Evolutionary conservation across 345 rosid genomes (phyloP).

Genomic region (Camelina neglecta): DNA sequence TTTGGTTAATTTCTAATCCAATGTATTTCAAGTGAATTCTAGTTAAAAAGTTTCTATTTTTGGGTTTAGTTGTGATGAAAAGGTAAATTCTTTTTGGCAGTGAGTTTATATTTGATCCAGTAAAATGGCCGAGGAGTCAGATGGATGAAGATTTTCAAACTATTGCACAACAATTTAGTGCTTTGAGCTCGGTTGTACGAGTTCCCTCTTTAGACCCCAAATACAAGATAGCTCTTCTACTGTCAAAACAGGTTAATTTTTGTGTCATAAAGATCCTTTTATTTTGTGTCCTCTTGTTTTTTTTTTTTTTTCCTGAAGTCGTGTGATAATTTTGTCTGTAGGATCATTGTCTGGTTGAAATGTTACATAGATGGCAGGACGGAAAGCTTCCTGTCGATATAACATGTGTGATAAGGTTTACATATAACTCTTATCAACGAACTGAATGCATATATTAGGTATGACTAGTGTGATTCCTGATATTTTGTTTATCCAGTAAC

Average conservation of each 20-base stretch:
- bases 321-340: conserved; percentile 45
- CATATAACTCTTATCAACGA: not conserved
- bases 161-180: conserved; percentile 61
- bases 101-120: conserved; percentile 71
- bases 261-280: not conserved
- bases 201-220: conserved; percentile 86
- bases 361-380: conserved; percentile 89
- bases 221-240: conserved; percentile 77
- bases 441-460: not conserved
- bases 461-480: conserved; percentile 32
- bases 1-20: not conserved
- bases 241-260: conserved; percentile 72
- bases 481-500: conserved; percentile 58
- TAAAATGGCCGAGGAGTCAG: conserved; percentile 78
- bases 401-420: conserved; percentile 85
- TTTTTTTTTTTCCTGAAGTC: not conserved
- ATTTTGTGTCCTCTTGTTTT: not conserved
- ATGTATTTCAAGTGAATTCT: not conserved
- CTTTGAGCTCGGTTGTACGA: conserved; percentile 72
- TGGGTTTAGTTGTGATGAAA: conserved; percentile 34
- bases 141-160: conserved; percentile 74
- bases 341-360: conserved; percentile 93
- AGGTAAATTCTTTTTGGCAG: conserved; percentile 38
- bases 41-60: conserved; percentile 21
- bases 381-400: conserved; percentile 89